phyloP scores from a whole-genome alignment of 139 green algal species.

The Pseudopediastrum boryanum region DNA sequence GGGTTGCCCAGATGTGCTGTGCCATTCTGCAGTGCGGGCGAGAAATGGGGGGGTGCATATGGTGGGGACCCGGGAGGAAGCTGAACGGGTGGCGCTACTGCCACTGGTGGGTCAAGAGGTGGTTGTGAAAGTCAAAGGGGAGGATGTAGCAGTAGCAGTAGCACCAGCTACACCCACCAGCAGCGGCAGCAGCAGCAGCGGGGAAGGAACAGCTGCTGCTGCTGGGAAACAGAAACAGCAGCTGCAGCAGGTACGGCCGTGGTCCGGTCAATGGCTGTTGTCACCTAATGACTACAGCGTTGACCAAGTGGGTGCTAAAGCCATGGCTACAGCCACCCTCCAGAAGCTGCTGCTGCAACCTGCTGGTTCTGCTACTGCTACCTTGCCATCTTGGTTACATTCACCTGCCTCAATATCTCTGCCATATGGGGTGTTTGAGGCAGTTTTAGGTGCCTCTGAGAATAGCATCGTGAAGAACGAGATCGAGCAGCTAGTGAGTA shows the following conservation, averaged over 20 bases:
- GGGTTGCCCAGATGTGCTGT: conserved; percentile 73
- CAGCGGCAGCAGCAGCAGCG: not conserved
- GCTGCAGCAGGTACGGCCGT: not conserved
- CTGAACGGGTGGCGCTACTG: conserved; percentile 3
- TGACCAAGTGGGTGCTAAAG: no score
- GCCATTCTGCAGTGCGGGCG: conserved; percentile 76
- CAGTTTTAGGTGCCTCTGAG: not conserved
- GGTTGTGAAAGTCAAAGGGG: conserved; percentile 20
- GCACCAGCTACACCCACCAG: not conserved
- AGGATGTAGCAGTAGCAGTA: conserved; percentile 26
- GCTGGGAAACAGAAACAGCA: conserved; percentile 4
- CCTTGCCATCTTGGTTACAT: conserved; percentile 48
- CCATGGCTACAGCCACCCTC: not conserved
- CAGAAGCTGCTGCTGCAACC: conserved; percentile 6
- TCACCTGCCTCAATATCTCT: conserved; percentile 38
- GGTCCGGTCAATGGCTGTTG: no score
- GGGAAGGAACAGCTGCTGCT: conserved; percentile 7
- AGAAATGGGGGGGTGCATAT: conserved; percentile 62
- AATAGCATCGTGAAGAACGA: not conserved
- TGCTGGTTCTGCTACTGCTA: conserved; percentile 8
- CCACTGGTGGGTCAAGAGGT: conserved; percentile 44
- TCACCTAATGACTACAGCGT: no score
- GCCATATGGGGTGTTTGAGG: conserved; percentile 30
- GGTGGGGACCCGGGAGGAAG: conserved; percentile 34
- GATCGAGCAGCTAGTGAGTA: conserved; percentile 14